Conservation (phyloP, 768 basidiomycete genomes). For the Suillus subluteus region DNA sequence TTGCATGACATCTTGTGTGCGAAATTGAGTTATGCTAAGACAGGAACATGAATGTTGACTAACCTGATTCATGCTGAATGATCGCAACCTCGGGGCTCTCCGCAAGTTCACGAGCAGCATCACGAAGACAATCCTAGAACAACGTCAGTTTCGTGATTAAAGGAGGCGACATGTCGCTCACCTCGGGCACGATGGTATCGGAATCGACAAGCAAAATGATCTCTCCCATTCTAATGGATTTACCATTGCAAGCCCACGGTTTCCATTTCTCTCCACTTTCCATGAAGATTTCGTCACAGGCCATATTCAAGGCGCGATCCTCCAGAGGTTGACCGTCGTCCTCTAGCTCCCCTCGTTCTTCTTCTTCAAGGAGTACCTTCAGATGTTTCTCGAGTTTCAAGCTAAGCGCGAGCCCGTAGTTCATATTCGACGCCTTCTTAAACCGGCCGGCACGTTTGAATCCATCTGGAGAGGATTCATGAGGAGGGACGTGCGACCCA, state of each 20-base stretch:
- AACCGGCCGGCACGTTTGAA: constrained; percentile 75
- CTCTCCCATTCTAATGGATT: constrained; percentile 75
- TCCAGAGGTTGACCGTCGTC: constrained; percentile 54
- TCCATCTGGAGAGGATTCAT: constrained; percentile 50
- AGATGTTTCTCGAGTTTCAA: constrained; percentile 55
- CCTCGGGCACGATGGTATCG: constrained; percentile 78
- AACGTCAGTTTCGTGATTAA: background rate
- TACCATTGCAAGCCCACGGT: constrained; percentile 79
- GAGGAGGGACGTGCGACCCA: constrained; percentile 81
- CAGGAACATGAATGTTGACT: constrained; percentile 13
- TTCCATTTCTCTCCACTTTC: constrained; percentile 61
- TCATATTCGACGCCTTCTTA: constrained; percentile 91
- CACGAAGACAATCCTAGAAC: constrained; percentile 76
- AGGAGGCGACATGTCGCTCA: constrained; percentile 21
- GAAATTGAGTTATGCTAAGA: constrained; percentile 1
- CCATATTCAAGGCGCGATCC: constrained; percentile 72
- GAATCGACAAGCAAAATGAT: constrained; percentile 82
- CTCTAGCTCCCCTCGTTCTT: constrained; percentile 43
- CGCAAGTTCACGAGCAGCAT: constrained; percentile 79
- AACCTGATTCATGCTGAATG: constrained; percentile 84
- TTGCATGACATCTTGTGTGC: constrained; percentile 71
- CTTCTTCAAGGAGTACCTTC: constrained; percentile 42
- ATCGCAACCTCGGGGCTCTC: constrained; percentile 83
- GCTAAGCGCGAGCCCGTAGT: constrained; percentile 62
- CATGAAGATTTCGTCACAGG: constrained; percentile 72